Evolutionary conservation across 1,284 basidiomycete genomes (phyloP).

Genomic region (Dichomitus squalens): DNA sequence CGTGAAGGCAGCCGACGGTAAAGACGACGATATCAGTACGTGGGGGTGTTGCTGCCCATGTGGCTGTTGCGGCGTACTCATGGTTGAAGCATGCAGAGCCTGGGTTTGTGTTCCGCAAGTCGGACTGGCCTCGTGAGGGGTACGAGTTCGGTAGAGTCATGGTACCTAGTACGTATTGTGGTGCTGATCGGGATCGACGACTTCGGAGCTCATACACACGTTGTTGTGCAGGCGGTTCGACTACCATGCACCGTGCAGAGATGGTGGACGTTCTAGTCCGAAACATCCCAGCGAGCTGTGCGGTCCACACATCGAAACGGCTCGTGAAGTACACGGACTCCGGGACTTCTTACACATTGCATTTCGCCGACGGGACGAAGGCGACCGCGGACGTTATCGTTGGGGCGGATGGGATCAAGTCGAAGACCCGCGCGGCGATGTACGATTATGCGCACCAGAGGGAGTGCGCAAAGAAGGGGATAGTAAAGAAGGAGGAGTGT

Average conservation of each 20-base stretch:
- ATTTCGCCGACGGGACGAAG: conserved; percentile 24
- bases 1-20: conserved; percentile 14
- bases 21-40: conserved; percentile 4
- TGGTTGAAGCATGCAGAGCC: conserved; percentile 3
- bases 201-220: not conserved
- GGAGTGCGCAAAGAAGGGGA: conserved; percentile 2
- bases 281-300: conserved; percentile 33
- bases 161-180: conserved; percentile 13
- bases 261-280: conserved; percentile 36
- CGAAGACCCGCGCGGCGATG: conserved; percentile 15
- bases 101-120: conserved; percentile 25
- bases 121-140: conserved; percentile 18
- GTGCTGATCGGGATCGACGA: not conserved
- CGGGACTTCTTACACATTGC: conserved; percentile 5
- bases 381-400: conserved; percentile 24
- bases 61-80: not conserved
- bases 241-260: conserved; percentile 36
- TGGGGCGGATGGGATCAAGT: conserved; percentile 25
- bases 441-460: conserved; percentile 15
- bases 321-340: conserved; percentile 29
- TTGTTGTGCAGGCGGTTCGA: conserved; percentile 33
- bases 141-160: conserved; percentile 19
- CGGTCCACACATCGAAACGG: conserved; percentile 38
- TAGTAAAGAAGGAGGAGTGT: conserved; percentile 6
- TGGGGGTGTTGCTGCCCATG: not conserved